Evolutionary conservation across 257 asterid genomes (phyloP), one percentile per base, ranked within the genome.

Genomic region (Asclepias syriaca): DNA sequence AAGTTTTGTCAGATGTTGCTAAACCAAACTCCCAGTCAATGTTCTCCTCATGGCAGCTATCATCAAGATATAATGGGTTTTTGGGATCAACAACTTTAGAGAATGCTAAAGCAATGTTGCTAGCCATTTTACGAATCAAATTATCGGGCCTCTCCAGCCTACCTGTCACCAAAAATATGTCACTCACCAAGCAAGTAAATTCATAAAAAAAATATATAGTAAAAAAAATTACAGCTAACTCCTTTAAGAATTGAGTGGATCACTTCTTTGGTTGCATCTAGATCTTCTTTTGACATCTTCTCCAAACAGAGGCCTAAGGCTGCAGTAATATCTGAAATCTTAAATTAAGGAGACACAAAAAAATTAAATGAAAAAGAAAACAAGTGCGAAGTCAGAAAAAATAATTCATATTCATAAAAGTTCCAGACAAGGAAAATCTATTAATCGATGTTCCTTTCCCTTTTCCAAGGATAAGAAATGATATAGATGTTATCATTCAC

Each of bases 231-330:
- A 92, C 99, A 83, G 82, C 98, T 92, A 79, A 95, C 81, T 82
- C 99, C 98, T 81, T 87, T 89, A 81, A 95, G 99, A 86, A 95
- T 85, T 69, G 87, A 86, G 66, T 77, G 97, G 83, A 92, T 79
- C 59, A 83, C 97, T 83, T 87, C 92, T 85, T 92, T 92, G 27
- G 89, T 85, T 54, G 88, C 86, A 76, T 90, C 91, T 60, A 95
- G 83, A 82, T 92, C 98, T 80, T 84, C 88, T 86, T 91, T 95
- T 69, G 86, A 49, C 96, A 92, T 95, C 89, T 88, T 90, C 87
- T 92, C 96, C 80, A 95, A 81, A 86, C 96, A 95, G 80, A 95
- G 89, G 74, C 99, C 99, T 78, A 90, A 81, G 61, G 98, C 98
- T 75, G 98, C 95, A 75, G 99, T 90, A 77, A 90, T 81, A 81